Base-by-base conservation (phyloP, 371 early-diverging fungal species). In the Choanephora cucurbitarum region DNA sequence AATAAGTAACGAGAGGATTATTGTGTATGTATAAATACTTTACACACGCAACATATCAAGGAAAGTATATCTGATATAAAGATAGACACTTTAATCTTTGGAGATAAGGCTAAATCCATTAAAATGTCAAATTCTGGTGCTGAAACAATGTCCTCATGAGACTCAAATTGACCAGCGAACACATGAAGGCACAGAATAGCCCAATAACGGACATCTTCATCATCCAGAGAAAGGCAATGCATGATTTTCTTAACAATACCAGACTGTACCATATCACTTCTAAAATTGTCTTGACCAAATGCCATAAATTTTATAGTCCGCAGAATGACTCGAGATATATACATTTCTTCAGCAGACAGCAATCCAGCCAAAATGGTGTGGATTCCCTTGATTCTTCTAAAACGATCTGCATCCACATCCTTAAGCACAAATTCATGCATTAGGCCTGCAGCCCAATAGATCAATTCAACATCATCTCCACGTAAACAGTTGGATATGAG, bases 401-500 rank as follows among this genome's bases (percentile, higher is more conserved):
- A 85, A 11, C 75, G 73, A 10, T 73, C 65, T 11, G 83, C 62
- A 1, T 84, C 87, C 0, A 87, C 80, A 45, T 88, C 86, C 75
- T 86, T 87, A 24, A 85, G 61, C 0, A 84, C 89, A 73, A 84
- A 92, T 60, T 92, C 93, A 65, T 91, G 91, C 77, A 91, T 82
- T 2, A 92, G 58, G 42, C 89, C 89, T 0, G 89, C 75, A 3
- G 91, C 85, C 91, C 93, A 92, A 41, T 86, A 89, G n/a, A 87
- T 87, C 4, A 92, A 73, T 52, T 91, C 91, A 31, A 79, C 73
- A 69, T 92, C 93, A 31, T 91, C 92, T 53, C 84, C 87, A 50
- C 89, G 75, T 22, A 91, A 68, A 52, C 88, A 91, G 10, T 83
- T 79, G 2, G 84, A 79, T 5, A 91, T 75, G 9, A 92, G 60